Evolutionary conservation across 805 yeast genomes (phyloP).

Genomic region (Teunomyces barrocoloradensis): DNA sequence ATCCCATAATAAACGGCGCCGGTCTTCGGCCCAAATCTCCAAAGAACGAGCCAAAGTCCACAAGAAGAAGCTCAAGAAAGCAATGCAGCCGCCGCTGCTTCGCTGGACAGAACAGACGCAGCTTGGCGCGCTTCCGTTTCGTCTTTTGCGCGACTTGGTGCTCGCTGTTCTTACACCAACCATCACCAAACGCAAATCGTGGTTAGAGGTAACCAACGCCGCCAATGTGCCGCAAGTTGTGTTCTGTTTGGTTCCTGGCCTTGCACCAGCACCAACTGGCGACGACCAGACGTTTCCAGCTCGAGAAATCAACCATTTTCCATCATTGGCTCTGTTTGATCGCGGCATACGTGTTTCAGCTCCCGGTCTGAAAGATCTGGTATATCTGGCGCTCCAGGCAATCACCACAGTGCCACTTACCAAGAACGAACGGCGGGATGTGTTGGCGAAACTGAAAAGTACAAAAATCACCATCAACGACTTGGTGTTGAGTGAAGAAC

Average conservation of each 20-base stretch:
- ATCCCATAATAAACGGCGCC: constrained; percentile 28
- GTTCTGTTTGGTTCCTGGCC: constrained; percentile 63
- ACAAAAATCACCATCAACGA: constrained; percentile 48
- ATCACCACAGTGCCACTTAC: constrained; percentile 57
- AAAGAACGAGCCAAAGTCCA: constrained; percentile 20
- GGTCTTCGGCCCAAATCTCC: constrained; percentile 35
- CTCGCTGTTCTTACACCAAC: constrained; percentile 11
- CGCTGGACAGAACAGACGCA: constrained; percentile 7
- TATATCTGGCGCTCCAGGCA: constrained; percentile 54
- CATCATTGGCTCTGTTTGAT: constrained; percentile 31
- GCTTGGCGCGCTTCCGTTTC: constrained; percentile 13
- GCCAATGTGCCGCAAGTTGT: constrained; percentile 52
- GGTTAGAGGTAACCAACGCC: constrained; percentile 51
- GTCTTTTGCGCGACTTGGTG: constrained; percentile 17
- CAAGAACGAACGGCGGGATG: constrained; percentile 50
- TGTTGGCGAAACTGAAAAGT: constrained; percentile 30
- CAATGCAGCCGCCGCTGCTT: constrained; percentile 21
- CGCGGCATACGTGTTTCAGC: constrained; percentile 45
- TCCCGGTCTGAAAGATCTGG: constrained; percentile 64
- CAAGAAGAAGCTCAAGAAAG: constrained; percentile 32
- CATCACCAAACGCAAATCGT: constrained; percentile 25
- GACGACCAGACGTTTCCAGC: not conserved
- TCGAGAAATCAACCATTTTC: not conserved
- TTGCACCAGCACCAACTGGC: constrained; percentile 19
- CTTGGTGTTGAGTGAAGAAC: constrained; percentile 49